Percentiles rank a stretch among this genome's conserved stretches.
Conservation (phyloP, 1,284 basidiomycete genomes). For the Trichosporon inkin region DNA sequence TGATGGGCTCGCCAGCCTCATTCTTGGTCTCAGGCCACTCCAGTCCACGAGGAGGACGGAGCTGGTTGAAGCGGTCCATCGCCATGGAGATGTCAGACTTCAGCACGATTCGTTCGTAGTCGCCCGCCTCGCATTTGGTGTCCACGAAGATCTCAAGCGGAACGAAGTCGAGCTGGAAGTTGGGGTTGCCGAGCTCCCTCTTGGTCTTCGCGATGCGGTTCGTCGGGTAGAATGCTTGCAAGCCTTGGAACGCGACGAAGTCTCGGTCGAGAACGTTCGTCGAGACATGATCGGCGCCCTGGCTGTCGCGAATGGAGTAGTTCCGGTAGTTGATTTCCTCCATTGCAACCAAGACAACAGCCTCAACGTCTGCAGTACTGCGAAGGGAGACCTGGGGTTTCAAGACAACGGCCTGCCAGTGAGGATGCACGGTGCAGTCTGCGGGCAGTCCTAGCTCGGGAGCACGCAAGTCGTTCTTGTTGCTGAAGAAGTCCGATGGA, state of each 20-base stretch:
- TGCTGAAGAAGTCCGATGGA: conserved; percentile 18
- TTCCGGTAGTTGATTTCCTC: conserved; percentile 76
- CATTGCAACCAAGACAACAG: conserved; percentile 73
- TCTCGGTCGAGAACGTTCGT: conserved; percentile 80
- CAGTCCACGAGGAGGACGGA: conserved; percentile 70
- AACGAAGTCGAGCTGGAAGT: conserved; percentile 54
- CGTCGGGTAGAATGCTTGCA: conserved; percentile 84
- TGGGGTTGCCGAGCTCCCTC: background rate
- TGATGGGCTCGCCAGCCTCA: conserved; percentile 52
- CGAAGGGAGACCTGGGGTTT: conserved; percentile 87
- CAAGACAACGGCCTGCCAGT: conserved; percentile 75
- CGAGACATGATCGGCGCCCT: conserved; percentile 74
- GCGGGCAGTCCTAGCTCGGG: conserved; percentile 35
- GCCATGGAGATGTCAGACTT: conserved; percentile 81
- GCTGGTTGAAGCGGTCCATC: conserved; percentile 92
- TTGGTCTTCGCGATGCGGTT: conserved; percentile 20
- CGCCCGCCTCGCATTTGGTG: conserved; percentile 69
- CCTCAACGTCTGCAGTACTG: conserved; percentile 61
- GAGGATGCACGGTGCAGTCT: conserved; percentile 54
- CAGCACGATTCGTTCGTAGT: conserved; percentile 84
- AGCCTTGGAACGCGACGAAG: conserved; percentile 67
- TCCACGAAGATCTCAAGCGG: conserved; percentile 88
- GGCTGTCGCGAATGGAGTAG: conserved; percentile 75
- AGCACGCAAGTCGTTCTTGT: conserved; percentile 20
- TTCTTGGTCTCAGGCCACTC: conserved; percentile 49